phyloP scores from a whole-genome alignment of 2,329 filamentous ascomycete genomes.

The Stachybotrys chartarum region DNA sequence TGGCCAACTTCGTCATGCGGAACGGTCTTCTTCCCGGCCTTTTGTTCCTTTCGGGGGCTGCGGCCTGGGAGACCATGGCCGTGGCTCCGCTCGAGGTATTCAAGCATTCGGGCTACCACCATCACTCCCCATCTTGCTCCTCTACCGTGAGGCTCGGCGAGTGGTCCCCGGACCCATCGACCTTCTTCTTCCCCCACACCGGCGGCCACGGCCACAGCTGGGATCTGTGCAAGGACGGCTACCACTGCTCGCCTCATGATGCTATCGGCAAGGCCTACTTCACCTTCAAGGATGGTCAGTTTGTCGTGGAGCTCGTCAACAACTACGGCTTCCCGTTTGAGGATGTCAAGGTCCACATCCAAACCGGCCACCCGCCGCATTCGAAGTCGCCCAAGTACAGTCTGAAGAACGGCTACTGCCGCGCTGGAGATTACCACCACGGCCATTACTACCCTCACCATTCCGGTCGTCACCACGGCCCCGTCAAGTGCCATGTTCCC shows the following conservation, averaged over 20 bases:
- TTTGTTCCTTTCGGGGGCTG: background rate
- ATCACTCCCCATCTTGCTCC: background rate
- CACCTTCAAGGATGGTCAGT: slow-evolving; percentile 16
- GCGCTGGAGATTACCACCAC: slow-evolving; percentile 1
- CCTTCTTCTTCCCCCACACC: slow-evolving; percentile 15
- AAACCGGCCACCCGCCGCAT: slow-evolving; percentile 12
- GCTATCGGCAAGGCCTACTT: slow-evolving; percentile 14
- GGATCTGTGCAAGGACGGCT: slow-evolving; percentile 13
- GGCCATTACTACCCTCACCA: background rate
- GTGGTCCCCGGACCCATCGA: slow-evolving; percentile 16
- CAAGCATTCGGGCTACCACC: background rate
- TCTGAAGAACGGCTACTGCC: slow-evolving; percentile 14
- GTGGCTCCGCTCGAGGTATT: background rate
- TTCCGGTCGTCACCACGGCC: background rate
- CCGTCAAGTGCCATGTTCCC: slow-evolving; percentile 14
- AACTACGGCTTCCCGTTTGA: slow-evolving; percentile 19
- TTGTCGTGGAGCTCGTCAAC: slow-evolving; percentile 14
- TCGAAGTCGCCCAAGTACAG: slow-evolving; percentile 13
- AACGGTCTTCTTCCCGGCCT: background rate
- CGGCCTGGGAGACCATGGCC: background rate
- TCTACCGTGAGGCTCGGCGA: slow-evolving; percentile 1
- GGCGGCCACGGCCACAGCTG: slow-evolving; percentile 13
- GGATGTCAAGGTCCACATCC: slow-evolving; percentile 13
- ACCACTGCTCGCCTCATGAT: slow-evolving; percentile 13
- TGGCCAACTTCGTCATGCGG: background rate